Conservation (phyloP, 2,329 filamentous ascomycete species). For the Fusarium incarnatum region DNA sequence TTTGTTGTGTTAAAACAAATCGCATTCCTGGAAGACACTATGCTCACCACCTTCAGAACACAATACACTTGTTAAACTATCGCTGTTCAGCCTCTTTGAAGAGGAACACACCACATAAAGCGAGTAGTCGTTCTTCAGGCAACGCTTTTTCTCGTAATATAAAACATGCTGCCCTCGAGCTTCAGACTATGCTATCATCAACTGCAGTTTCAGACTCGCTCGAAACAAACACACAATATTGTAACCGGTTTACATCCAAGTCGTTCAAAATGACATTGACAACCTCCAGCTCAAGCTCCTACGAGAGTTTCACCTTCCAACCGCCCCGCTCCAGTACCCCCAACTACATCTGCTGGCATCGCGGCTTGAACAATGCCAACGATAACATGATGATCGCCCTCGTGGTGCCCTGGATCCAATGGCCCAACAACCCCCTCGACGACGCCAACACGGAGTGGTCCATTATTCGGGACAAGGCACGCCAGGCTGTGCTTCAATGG, state of each 20-base stretch:
- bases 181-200: background rate
- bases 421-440: slow-evolving; percentile 11
- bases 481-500: slow-evolving; percentile 9
- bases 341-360: slow-evolving; percentile 13
- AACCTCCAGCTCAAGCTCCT: background rate
- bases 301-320: slow-evolving; percentile 17
- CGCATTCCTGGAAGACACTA: background rate
- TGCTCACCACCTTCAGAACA: accelerated
- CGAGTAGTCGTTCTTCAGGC: background rate
- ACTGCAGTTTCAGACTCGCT: background rate
- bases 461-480: slow-evolving; percentile 7
- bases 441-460: slow-evolving; percentile 5
- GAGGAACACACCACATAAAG: background rate
- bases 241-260: background rate
- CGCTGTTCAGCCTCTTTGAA: background rate
- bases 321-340: slow-evolving; percentile 3
- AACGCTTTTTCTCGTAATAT: no score
- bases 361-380: slow-evolving; percentile 22
- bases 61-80: background rate
- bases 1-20: background rate
- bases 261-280: background rate
- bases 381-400: slow-evolving; percentile 13
- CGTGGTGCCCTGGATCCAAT: slow-evolving; percentile 26
- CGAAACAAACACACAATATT: background rate
- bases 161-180: background rate